Conservation (phyloP, 2,329 filamentous ascomycete species). For the Mycosphaerelloides madeirae region DNA sequence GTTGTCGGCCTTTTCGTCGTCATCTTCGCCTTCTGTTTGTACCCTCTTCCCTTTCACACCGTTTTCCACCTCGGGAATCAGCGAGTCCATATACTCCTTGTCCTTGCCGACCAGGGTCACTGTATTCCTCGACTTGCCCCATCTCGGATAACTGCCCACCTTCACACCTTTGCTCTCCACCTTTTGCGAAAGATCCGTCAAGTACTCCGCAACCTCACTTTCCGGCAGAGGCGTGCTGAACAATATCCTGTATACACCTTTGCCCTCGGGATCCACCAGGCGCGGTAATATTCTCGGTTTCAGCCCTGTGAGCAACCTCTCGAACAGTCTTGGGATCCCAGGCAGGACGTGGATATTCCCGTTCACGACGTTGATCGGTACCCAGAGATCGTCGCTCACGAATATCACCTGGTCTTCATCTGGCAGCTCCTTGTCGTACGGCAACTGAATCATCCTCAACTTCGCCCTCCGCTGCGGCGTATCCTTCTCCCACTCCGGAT, state of each 20-base stretch:
- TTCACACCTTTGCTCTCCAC: slow-evolving; percentile 76
- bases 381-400: slow-evolving; percentile 77
- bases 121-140: slow-evolving; percentile 82
- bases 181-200: slow-evolving; percentile 71
- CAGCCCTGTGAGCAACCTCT: slow-evolving; percentile 70
- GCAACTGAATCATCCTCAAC: slow-evolving; percentile 84
- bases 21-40: slow-evolving; percentile 59
- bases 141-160: slow-evolving; percentile 90
- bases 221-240: slow-evolving; percentile 86
- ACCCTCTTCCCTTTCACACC: slow-evolving; percentile 71
- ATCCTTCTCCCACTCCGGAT: slow-evolving; percentile 78
- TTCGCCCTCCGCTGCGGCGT: slow-evolving; percentile 74
- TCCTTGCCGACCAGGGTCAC: slow-evolving; percentile 82
- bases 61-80: slow-evolving; percentile 72
- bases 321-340: slow-evolving; percentile 80
- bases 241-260: slow-evolving; percentile 71
- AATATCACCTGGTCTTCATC: slow-evolving; percentile 72
- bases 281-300: slow-evolving; percentile 67
- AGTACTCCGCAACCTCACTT: slow-evolving; percentile 75
- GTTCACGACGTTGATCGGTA: slow-evolving; percentile 82
- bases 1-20: slow-evolving; percentile 40
- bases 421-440: slow-evolving; percentile 61
- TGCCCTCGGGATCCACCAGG: slow-evolving; percentile 72
- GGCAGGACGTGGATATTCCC: slow-evolving; percentile 91
- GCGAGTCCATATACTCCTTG: slow-evolving; percentile 67